Evolutionary conservation across 306 rosid genomes (phyloP), one percentile per base, ranked within the genome.

Genomic region (Abrus precatorius): DNA sequence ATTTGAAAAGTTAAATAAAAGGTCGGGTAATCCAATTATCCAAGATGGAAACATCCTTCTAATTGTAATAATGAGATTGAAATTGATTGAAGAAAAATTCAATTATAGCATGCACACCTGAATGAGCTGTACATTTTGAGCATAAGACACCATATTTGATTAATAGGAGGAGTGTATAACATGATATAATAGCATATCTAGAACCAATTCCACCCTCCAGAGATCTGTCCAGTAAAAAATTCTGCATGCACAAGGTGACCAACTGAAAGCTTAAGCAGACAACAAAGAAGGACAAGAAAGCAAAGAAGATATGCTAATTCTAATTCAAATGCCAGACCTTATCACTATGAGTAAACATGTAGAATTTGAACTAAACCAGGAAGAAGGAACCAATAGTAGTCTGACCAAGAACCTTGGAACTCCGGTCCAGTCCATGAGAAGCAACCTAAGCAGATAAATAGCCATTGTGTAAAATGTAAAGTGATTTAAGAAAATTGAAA

Each of bases 371-470:
- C 89, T 88, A 95, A 85, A 89, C 90, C 90, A 88, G 75, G 92
- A 93, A 96, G 87, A 92, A 74, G 69, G 98, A 82, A 59, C 93
- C 96, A 36, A 89, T 92, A n/a, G 97, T 93, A 62, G 99, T 96
- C 88, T 86, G 93, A 68, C 98, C 94, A 73, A 96, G 99, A 84
- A 96, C 99, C 91, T 87, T 93, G 57, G 99, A 89, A 87, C 93
- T 96, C 80, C 89, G 94, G 83, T 96, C 99, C 57, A 93, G 93
- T 76, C 99, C 99, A 82, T 96, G 99, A 79, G 97, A 96, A 81
- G 99, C 97, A 87, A 96, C 98, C 99, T 96, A 60, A 75, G 41
- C 63, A 75, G 67, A 79, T 33, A 41, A 41, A 73, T 28, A 3
- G 73, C 36, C 40, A 80, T 47, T 49, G 14, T 6, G 72, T 80